Percentiles rank a stretch among this genome's conserved stretches.
Evolutionary conservation across 2,329 filamentous ascomycete species (phyloP).

Genomic region (Ambrosiella cleistominuta): DNA sequence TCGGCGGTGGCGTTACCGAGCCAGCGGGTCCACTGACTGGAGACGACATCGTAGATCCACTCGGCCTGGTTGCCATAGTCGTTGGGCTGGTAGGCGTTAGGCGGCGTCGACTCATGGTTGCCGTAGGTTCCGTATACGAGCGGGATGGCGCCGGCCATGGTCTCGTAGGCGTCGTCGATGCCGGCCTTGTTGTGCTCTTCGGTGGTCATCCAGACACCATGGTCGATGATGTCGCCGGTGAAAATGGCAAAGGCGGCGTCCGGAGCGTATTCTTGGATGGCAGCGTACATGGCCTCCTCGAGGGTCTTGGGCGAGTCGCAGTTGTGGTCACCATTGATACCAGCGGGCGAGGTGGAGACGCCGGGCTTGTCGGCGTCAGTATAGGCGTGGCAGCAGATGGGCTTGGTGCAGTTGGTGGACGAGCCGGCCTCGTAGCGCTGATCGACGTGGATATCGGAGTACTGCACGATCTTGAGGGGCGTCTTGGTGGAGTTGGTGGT

Average conservation of each 20-base stretch:
- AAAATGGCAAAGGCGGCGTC: constrained; percentile 38
- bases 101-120: constrained; percentile 38
- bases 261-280: constrained; percentile 28
- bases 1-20: constrained; percentile 22
- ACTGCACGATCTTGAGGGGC: constrained; percentile 38
- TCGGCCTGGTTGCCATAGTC: constrained; percentile 24
- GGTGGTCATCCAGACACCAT: constrained; percentile 31
- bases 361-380: constrained; percentile 29
- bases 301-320: constrained; percentile 34
- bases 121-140: constrained; percentile 35
- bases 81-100: constrained; percentile 32
- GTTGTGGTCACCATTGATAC: constrained; percentile 33
- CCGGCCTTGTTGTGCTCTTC: constrained; percentile 18
- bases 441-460: constrained; percentile 43
- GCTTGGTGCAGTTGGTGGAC: constrained; percentile 37
- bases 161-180: constrained; percentile 29
- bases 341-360: constrained; percentile 30
- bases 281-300: constrained; percentile 36
- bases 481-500: constrained; percentile 16
- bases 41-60: constrained; percentile 35
- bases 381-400: constrained; percentile 40
- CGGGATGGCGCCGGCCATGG: constrained; percentile 26
- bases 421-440: constrained; percentile 34
- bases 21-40: constrained; percentile 29
- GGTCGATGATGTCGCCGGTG: constrained; percentile 41